Evolutionary conservation across 306 rosid genomes (phyloP), one percentile per base, ranked within the genome.

Genomic region (Biancaea sappan): DNA sequence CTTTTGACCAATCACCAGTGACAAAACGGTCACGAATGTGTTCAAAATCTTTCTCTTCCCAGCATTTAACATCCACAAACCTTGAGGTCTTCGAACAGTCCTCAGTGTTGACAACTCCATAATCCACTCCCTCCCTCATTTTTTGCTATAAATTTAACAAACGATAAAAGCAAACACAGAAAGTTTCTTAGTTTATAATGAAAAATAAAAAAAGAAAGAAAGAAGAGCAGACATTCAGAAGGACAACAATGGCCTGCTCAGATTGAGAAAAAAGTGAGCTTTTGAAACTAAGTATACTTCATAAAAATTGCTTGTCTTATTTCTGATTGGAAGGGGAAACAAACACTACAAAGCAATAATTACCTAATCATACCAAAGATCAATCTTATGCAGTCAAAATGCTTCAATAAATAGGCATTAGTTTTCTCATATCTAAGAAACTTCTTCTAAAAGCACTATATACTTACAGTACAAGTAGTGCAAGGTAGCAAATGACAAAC

Each of bases 1-100:
- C 93, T 87, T 89, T 94, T 29, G 94, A 83, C 97, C 96, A 94
- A 82, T 87, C 87, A 69, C 96, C 95, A 37, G 99, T 79, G 46
- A 94, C 97, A 81, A 94, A 91, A 34, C 88, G 92, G 73, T 94
- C 81, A 43, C 92, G 93, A 62, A 90, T 86, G 75, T 74, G 83
- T 75, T 75, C 86, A 26, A 80, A 26, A 56, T 86, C 82, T 74
- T 84, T 82, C 66, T 74, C 86, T 59, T 81, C 81, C 92, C 87
- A 87, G 76, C 54, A 58, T 79, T 81, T 77, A 48, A 71, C 66
- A 67, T 78, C 83, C 48, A 59, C 46, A 61, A 67, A 69, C 68
- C 68, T 82, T 67, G 84, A 72, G 73, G 85, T 85, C 83, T 92
- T 94, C 73, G 97, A 86, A 80, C 84, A 92, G 74, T 94, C 99